Evolutionary conservation across 352 stramenopile genomes (phyloP), one percentile per base, ranked within the genome.

Genomic region (Lagenidium sp.): DNA sequence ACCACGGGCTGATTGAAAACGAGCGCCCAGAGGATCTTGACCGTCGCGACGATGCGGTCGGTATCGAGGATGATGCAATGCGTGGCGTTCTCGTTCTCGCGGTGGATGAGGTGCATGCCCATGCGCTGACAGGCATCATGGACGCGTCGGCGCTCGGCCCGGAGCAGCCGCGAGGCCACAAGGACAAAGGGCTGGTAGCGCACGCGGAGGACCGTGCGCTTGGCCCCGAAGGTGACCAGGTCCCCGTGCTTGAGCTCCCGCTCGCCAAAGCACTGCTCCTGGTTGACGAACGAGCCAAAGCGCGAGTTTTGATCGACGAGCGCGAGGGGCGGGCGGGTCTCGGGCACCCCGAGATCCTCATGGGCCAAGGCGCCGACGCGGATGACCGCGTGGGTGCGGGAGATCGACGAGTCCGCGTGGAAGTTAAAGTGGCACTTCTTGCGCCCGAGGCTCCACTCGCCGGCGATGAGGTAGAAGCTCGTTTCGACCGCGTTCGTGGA

Each of bases 1-100:
- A 94, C 82, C 39, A 94, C 76, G 0, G 75, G 80, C 36, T 92
- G 82, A 36, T 82, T 88, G 53, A 83, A 82, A 43, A 92, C 79
- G 13, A 94, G 63, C 8, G 82, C 76, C 82, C 82, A 94, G 8
- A 94, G 63, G 43, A 92, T 71, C 40, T 94, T 94, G 20, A 89
- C 70, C 1, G 82, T 94, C 20, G 77, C 82, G 23, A 92, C 71
- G 50, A 91, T 74, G 28, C 55, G 66, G 5, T 74, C 82, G n/a
- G 73, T 63, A 39, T 94, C 82, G 74, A 89, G 85, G 47, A 94
- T 82, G 47, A 94, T 82, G 44, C 82, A 94, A 41, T 94, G 80
- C 6, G 80, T 94, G 7, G 77, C 77, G 21, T 84, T 56, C 41
- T 75, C 70, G 34, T 55, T 80, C 44, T 83, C 58, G 1, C 34